These are phyloP conservation scores for Periconia sp. DNA, from an alignment of 2,329 filamentous ascomycete species.

Conservation along the genomic window DNA sequence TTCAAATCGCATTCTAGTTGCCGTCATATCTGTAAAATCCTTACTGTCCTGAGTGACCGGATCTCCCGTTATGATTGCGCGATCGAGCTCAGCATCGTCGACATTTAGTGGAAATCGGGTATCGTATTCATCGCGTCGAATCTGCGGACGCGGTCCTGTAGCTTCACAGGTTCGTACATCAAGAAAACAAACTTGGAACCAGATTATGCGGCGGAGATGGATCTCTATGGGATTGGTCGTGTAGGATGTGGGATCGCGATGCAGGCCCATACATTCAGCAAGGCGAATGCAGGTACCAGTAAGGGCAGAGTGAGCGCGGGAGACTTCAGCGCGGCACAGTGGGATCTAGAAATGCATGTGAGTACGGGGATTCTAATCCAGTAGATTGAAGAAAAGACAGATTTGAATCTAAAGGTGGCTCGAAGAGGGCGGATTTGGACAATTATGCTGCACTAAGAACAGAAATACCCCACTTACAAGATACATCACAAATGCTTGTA, in stretches of 20 bases:
- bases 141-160: slow-evolving; percentile 73
- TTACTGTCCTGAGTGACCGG: slow-evolving; percentile 55
- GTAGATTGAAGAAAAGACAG: not conserved
- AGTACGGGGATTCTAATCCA: not conserved
- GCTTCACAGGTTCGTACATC: slow-evolving; percentile 77
- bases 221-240: slow-evolving; percentile 71
- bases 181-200: slow-evolving; percentile 80
- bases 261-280: slow-evolving; percentile 78
- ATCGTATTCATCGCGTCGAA: slow-evolving; percentile 77
- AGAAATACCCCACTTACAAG: no score
- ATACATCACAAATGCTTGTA: slow-evolving; percentile 80
- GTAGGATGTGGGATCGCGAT: slow-evolving; percentile 72
- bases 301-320: slow-evolving; percentile 74
- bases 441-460: no score
- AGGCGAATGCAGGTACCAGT: slow-evolving; percentile 74
- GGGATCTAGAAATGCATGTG: slow-evolving; percentile 60
- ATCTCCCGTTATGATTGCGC: slow-evolving; percentile 26
- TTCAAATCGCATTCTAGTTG: slow-evolving; percentile 73
- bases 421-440: no score
- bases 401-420: no score
- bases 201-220: slow-evolving; percentile 73
- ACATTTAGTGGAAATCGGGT: slow-evolving; percentile 75
- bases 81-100: slow-evolving; percentile 67
- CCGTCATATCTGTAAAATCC: slow-evolving; percentile 71
- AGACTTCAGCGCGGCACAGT: slow-evolving; percentile 74